A percentile compares a stretch with the other conserved stretches of the same genome.
Conservation (phyloP, 2,329 filamentous ascomycete species). For the Hypoxylon sp. region DNA sequence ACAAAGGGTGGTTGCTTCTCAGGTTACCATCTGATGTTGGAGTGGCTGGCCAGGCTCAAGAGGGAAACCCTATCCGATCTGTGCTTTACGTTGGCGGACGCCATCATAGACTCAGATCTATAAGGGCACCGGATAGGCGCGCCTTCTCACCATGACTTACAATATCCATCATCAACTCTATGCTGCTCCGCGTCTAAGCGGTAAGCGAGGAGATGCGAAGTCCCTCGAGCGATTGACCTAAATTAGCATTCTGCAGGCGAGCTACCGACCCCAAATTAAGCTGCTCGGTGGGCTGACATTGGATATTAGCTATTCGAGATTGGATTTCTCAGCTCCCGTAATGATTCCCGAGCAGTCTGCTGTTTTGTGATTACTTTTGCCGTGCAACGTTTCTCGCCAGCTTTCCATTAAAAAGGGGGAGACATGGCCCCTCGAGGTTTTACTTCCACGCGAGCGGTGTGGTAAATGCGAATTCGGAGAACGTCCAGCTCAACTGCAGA, state of each 20-base stretch:
- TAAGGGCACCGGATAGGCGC: conserved; percentile 29
- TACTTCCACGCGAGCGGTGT: conserved; percentile 35
- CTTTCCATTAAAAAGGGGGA: conserved; percentile 4
- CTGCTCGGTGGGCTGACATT: conserved; percentile 9
- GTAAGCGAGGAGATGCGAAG: conserved; percentile 16
- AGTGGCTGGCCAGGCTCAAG: conserved; percentile 34
- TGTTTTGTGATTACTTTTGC: conserved; percentile 6
- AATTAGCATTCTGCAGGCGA: conserved; percentile 31
- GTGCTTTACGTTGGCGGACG: conserved; percentile 26
- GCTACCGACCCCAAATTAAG: conserved; percentile 23
- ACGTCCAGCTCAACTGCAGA: conserved; percentile 27
- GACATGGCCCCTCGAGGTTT: conserved; percentile 9
- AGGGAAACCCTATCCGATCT: conserved; percentile 40
- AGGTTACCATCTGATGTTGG: conserved; percentile 38
- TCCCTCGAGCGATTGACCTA: conserved; percentile 16
- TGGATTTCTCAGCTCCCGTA: conserved; percentile 8
- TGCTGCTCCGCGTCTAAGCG: conserved; percentile 31
- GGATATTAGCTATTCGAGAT: conserved; percentile 15
- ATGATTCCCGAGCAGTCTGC: not conserved
- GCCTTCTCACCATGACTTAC: conserved; percentile 28
- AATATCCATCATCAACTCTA: conserved; percentile 12
- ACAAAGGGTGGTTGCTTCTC: conserved; percentile 27
- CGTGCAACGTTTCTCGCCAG: not conserved
- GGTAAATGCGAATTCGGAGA: conserved; percentile 37
- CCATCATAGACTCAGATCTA: conserved; percentile 21